Conservation (phyloP, 176 grass and related monocot genomes). For the Carex littledalei region DNA sequence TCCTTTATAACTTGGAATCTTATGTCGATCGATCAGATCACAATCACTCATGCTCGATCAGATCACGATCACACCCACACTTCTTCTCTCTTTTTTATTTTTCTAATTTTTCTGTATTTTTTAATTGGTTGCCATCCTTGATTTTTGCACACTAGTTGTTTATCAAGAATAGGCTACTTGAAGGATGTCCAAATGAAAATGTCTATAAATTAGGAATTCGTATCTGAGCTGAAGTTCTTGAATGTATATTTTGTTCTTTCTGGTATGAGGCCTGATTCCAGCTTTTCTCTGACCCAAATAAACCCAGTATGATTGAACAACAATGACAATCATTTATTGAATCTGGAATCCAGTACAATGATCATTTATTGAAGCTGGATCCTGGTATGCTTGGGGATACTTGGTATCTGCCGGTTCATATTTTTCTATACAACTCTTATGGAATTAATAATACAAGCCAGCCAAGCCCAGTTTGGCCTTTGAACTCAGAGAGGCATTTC, state of each 20-base stretch:
- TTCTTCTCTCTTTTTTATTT: too few species aligned
- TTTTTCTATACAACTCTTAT: not conserved
- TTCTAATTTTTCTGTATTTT: too few species aligned
- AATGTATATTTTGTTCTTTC: not conserved
- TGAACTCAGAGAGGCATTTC: not conserved
- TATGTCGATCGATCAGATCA: too few species aligned
- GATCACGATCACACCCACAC: too few species aligned
- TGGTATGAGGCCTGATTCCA: not conserved
- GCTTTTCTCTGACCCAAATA: not conserved
- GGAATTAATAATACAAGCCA: not conserved
- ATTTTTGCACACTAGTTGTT: not conserved
- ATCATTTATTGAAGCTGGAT: not conserved
- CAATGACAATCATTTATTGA: too few species aligned
- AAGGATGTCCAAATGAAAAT: not conserved
- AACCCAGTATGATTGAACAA: not conserved
- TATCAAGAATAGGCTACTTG: not conserved
- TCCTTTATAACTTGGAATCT: too few species aligned
- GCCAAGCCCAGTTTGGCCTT: not conserved
- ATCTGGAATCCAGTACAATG: not conserved
- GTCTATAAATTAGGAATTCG: not conserved
- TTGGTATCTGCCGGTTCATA: not conserved
- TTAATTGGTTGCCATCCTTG: not conserved
- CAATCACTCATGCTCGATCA: too few species aligned
- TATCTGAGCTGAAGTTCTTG: not conserved
- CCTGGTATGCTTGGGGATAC: not conserved